Conservation (phyloP, 108 stramenopile genomes). For the Skeletonema grethae region DNA sequence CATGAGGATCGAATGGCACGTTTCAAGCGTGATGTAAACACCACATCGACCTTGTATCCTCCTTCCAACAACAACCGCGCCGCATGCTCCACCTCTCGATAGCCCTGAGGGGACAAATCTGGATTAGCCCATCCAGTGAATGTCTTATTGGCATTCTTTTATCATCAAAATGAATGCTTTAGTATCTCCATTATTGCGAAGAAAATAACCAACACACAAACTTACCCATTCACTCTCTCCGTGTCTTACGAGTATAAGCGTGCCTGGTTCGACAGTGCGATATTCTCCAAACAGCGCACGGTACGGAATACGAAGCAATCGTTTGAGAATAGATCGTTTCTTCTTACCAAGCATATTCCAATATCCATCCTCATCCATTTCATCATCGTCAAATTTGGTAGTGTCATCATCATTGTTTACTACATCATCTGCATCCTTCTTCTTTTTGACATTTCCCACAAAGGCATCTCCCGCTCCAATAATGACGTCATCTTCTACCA, state of each 20-base stretch:
- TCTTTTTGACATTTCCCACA: conserved; percentile 24
- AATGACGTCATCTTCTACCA: background rate
- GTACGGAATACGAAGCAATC: conserved; percentile 1
- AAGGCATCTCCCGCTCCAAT: conserved; percentile 21
- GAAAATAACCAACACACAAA: too few species aligned
- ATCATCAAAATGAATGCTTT: too few species aligned
- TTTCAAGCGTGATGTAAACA: conserved; percentile 89
- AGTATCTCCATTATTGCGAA: too few species aligned
- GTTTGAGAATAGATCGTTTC: conserved; percentile 10
- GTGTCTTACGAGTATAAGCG: conserved; percentile 84
- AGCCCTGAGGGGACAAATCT: conserved; percentile 72
- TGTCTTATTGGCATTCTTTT: conserved; percentile 85
- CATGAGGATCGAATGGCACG: conserved; percentile 90
- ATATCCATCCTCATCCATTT: conserved; percentile 54
- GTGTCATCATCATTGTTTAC: background rate
- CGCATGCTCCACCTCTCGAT: conserved; percentile 50
- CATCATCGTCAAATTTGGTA: conserved; percentile 26
- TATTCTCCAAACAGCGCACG: conserved; percentile 11
- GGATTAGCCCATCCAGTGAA: conserved; percentile 87
- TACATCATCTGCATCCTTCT: too few species aligned
- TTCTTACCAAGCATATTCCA: conserved; percentile 35
- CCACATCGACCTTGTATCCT: conserved; percentile 89
- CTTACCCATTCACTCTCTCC: conserved; percentile 76
- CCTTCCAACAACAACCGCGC: conserved; percentile 79
- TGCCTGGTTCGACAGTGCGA: conserved; percentile 61